Evolutionary conservation across 768 basidiomycete species (phyloP), one percentile per base, ranked within the genome.

Genomic region (Lentinula boryana): DNA sequence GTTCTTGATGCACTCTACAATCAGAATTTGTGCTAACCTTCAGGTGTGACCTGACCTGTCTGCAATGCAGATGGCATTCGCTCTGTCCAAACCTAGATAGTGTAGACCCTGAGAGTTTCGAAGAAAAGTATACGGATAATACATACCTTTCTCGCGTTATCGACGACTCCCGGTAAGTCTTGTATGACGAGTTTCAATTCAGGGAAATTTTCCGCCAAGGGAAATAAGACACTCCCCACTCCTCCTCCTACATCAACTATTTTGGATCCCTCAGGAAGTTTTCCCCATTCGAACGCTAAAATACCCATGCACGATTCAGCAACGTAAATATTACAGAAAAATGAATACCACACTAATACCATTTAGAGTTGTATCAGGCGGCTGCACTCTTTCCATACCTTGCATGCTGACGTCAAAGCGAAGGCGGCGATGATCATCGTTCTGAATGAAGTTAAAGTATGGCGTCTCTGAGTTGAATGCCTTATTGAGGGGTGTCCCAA

Each of bases 401-500:
- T 58, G 43, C 68, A 74, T 73, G 12, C 64, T 70, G 5, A 65
- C 50, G 5, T 63, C 67, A 53, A 73, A 73, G 1, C 70, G 63
- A 10, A 57, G 36, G 15, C 69, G 60, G 10, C 62, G 12, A 53
- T 72, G 38, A 40, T 64, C 46, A 7, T 70, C 65, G 15, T 55
- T 51, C 18, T 60, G 64, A 18, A 67, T 63, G 33, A 57, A 68
- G 5, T 66, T 60, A 60, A 68, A 73, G 2, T 67, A 23, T 9
- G 70, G 55, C 41, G 60, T 48, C 3, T 68, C 23, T 16, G 60
- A 52, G 9, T 64, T 62, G 36, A 60, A 61, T 15, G 54, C 51
- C 23, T 60, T 51, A 31, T 63, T 61, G 10, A 68, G 61, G 10
- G 67, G 60, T 31, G 65, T 53, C 6, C 13, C 44, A 18, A 21